These are phyloP conservation scores for Apiosordaria backusii DNA, from an alignment of 495 filamentous ascomycete species.

Conservation along the genomic window DNA sequence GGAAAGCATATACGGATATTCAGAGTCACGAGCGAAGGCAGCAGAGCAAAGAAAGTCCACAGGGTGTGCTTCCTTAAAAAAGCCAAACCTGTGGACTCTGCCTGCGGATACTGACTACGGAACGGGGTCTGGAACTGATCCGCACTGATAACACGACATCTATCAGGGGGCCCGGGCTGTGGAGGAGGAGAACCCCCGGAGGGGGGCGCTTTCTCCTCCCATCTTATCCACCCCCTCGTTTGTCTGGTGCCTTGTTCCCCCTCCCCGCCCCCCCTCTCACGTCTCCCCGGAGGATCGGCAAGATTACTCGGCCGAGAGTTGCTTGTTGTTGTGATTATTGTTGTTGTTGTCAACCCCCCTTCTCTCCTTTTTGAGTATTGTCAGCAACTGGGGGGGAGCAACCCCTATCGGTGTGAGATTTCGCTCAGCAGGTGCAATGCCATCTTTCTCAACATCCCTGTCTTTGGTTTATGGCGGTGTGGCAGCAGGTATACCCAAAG, in stretches of 20 bases:
- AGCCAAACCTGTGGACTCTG: background rate
- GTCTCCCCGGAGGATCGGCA: constrained; percentile 8
- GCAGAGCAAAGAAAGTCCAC: background rate
- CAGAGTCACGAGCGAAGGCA: background rate
- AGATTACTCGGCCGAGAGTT: constrained; percentile 14
- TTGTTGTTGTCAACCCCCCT: background rate
- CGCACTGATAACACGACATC: background rate
- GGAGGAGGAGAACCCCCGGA: background rate
- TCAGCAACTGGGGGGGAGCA: background rate
- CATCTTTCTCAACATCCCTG: background rate
- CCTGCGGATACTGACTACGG: background rate
- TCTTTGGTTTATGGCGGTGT: constrained; percentile 7
- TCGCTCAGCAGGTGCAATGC: background rate
- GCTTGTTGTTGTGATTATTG: background rate
- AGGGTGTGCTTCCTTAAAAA: no score
- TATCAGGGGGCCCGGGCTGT: background rate
- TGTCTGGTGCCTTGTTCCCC: background rate
- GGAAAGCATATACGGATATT: background rate
- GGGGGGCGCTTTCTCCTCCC: no score
- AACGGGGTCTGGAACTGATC: background rate
- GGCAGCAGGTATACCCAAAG: constrained; percentile 5
- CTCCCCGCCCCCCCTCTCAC: background rate
- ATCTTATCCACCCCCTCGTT: background rate
- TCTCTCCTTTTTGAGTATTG: background rate
- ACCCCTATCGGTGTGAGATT: background rate